phyloP scores from a whole-genome alignment of 2,329 filamentous ascomycete genomes.

The Eutypa lata region DNA sequence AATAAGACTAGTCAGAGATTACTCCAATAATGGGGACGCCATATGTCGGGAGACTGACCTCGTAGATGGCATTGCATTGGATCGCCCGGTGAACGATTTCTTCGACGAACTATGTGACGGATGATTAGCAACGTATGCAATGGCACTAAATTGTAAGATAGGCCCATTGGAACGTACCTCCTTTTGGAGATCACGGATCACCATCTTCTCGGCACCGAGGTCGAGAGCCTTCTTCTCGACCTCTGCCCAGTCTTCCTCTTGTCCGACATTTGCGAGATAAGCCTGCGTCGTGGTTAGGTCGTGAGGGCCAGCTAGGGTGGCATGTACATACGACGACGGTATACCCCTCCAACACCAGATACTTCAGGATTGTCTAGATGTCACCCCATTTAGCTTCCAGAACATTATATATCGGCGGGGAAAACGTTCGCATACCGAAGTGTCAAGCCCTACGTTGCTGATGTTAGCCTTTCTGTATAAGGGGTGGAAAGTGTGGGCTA shows the following conservation, averaged over 20 bases:
- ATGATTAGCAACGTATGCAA: too few relatives aligned
- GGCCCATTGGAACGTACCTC: constrained; percentile 22
- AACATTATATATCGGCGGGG: too few relatives aligned
- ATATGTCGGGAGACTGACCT: constrained; percentile 39
- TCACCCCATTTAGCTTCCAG: too few relatives aligned
- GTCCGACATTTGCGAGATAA: constrained; percentile 68
- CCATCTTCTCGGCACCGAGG: constrained; percentile 65
- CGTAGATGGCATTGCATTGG: constrained; percentile 67
- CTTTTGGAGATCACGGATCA: constrained; percentile 62
- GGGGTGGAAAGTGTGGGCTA: too few relatives aligned
- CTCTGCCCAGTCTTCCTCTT: constrained; percentile 71
- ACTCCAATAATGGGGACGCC: constrained; percentile 49
- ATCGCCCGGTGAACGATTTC: constrained; percentile 78
- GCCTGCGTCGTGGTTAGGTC: constrained; percentile 17
- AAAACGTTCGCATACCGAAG: too few relatives aligned
- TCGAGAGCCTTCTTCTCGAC: constrained; percentile 65
- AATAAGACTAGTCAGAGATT: constrained; percentile 12
- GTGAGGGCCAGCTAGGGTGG: too few relatives aligned
- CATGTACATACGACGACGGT: constrained; percentile 16
- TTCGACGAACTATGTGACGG: constrained; percentile 67
- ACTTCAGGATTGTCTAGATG: too few relatives aligned
- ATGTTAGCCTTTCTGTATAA: too few relatives aligned
- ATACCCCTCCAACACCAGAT: constrained; percentile 15
- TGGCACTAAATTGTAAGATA: too few relatives aligned
- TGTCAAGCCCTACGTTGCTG: too few relatives aligned